Percentiles rank a stretch among this genome's conserved stretches.
phyloP scores from a whole-genome alignment of 169 alveolate genomes.

The Plasmodium cynomolgi region DNA sequence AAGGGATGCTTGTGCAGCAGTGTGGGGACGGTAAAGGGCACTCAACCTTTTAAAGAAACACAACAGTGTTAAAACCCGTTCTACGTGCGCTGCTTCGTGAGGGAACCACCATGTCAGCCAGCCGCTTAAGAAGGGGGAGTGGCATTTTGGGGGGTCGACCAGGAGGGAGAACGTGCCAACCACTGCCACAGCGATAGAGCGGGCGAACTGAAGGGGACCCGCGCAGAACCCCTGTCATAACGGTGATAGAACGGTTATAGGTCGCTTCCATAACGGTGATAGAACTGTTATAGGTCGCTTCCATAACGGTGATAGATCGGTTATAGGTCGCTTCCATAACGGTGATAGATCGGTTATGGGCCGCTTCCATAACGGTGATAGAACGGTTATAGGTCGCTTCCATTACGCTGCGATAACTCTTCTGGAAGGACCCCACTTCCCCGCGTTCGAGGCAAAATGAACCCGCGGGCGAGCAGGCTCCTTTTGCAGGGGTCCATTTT shows the following conservation, averaged over 20 bases:
- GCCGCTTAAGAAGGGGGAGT: neutral
- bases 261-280: neutral
- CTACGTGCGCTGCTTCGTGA: neutral
- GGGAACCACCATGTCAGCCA: neutral
- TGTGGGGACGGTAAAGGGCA: neutral
- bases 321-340: neutral
- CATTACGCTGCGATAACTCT: neutral
- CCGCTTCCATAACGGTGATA: neutral
- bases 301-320: neutral
- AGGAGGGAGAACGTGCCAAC: neutral
- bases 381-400: neutral
- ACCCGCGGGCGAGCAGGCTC: neutral
- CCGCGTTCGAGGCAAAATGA: neutral
- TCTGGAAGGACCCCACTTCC: neutral
- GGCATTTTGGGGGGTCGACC: neutral
- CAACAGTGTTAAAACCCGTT: neutral
- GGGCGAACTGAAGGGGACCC: neutral
- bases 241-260: neutral
- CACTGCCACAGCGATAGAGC: neutral
- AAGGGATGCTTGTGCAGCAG: neutral
- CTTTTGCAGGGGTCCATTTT: conserved; percentile 3
- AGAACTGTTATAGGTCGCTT: neutral
- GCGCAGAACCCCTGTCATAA: neutral
- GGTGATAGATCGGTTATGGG: no score
- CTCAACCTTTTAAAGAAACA: neutral